These are phyloP conservation scores for Aegilops bicornis DNA, from an alignment of 176 grass and related monocot genomes.

Conservation along the genomic window DNA sequence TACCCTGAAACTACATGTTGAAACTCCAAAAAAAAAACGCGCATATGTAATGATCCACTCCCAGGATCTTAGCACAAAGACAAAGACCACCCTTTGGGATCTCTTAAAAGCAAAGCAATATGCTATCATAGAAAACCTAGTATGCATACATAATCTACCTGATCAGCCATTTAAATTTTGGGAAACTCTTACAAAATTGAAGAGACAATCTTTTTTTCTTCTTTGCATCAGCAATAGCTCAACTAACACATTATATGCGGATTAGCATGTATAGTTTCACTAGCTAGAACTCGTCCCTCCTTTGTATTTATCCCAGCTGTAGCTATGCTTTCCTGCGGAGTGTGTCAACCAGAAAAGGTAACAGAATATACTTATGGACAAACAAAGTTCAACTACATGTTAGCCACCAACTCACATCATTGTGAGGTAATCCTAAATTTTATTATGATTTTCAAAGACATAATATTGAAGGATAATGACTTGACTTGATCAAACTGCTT, in stretches of 20 bases:
- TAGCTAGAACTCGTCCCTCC: not conserved
- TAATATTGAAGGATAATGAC: not conserved
- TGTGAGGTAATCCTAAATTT: not conserved
- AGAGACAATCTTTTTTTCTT: not conserved
- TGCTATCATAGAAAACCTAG: not conserved
- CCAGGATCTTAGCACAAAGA: not conserved
- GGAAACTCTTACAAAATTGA: not conserved
- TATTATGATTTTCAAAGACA: not conserved
- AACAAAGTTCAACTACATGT: slow-evolving; percentile 8
- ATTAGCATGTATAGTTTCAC: not conserved
- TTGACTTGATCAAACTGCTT: slow-evolving; percentile 10
- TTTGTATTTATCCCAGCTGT: not conserved
- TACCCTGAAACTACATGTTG: not conserved
- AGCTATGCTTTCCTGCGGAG: not conserved
- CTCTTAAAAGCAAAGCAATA: not conserved
- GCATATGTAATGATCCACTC: not conserved
- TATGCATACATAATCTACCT: not conserved
- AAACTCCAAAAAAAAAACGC: not conserved
- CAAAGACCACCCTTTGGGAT: not conserved
- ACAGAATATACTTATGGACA: not conserved
- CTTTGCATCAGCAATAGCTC: not conserved
- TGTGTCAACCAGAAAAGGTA: not conserved
- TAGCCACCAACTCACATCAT: slow-evolving; percentile 3
- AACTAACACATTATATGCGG: not conserved
- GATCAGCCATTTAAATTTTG: not conserved